Evolutionary conservation across 2,329 filamentous ascomycete species (phyloP).

Genomic region (Cytospora schulzeri): DNA sequence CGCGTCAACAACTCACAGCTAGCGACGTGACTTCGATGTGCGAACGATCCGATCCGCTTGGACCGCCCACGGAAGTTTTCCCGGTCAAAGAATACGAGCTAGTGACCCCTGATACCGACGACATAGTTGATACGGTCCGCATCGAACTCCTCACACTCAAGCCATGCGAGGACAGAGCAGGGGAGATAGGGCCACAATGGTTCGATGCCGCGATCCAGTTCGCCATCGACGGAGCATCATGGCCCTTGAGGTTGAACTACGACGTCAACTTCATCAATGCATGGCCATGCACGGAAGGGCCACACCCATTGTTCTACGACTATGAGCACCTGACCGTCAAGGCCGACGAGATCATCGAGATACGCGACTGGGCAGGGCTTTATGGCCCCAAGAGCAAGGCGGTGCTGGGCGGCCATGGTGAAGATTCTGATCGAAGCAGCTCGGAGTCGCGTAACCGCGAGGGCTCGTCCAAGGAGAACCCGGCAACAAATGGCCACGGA

Average conservation of each 20-base stretch:
- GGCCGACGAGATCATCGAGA: slow-evolving; percentile 65
- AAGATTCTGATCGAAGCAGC: slow-evolving; percentile 9
- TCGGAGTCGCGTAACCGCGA: slow-evolving; percentile 24
- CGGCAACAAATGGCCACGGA: slow-evolving; percentile 5
- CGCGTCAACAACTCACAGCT: slow-evolving; percentile 57
- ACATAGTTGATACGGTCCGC: slow-evolving; percentile 65
- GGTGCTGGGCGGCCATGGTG: slow-evolving; percentile 7
- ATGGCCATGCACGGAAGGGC: slow-evolving; percentile 64
- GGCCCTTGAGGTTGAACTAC: slow-evolving; percentile 63
- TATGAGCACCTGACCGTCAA: slow-evolving; percentile 62
- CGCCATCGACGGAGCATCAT: slow-evolving; percentile 63
- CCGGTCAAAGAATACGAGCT: slow-evolving; percentile 70
- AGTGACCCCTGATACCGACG: slow-evolving; percentile 57
- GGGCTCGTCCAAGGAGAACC: slow-evolving; percentile 25
- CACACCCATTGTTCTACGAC: slow-evolving; percentile 73
- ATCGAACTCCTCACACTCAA: slow-evolving; percentile 69
- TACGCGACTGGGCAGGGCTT: slow-evolving; percentile 65
- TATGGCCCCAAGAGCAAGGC: slow-evolving; percentile 35
- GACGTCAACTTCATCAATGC: slow-evolving; percentile 69
- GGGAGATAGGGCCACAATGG: slow-evolving; percentile 41
- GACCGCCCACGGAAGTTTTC: slow-evolving; percentile 62
- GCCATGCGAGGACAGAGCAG: slow-evolving; percentile 39
- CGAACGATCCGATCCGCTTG: slow-evolving; percentile 69
- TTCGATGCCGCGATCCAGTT: slow-evolving; percentile 66
- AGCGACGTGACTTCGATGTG: slow-evolving; percentile 67